Conservation (phyloP, 106 monocot species). For the Dioscorea dumetorum region DNA sequence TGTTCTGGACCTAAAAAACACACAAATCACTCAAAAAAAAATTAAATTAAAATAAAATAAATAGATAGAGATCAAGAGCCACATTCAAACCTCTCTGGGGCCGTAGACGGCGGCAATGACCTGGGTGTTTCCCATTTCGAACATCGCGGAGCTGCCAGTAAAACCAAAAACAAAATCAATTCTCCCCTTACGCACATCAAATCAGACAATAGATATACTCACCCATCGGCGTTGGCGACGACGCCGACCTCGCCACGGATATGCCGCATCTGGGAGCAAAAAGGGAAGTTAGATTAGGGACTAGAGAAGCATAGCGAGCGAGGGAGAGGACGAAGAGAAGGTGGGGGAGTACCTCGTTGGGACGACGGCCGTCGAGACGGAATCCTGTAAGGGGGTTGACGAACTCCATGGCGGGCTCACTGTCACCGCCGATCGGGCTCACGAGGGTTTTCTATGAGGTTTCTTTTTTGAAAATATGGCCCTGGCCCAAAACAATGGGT, state of each 20-base stretch:
- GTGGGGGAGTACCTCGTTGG: constrained; percentile 48
- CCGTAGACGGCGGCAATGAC: constrained; percentile 96
- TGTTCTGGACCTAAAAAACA: constrained; percentile 68
- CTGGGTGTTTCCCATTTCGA: constrained; percentile 98
- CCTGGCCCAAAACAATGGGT: too few relatives aligned
- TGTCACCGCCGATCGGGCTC: constrained; percentile 1
- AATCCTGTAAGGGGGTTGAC: constrained; percentile 70
- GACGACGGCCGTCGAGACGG: constrained; percentile 80
- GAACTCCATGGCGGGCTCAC: constrained; percentile 51
- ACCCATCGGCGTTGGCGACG: constrained; percentile 79
- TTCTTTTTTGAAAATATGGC: too few relatives aligned
- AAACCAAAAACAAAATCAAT: background rate
- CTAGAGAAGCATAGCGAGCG: background rate
- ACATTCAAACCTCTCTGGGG: constrained; percentile 57
- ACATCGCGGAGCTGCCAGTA: constrained; percentile 66
- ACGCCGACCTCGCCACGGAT: constrained; percentile 75
- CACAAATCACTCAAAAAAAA: background rate
- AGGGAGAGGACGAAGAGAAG: background rate
- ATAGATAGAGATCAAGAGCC: background rate
- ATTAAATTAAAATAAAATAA: background rate
- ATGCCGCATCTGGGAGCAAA: constrained; percentile 72
- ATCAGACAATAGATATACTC: constrained; percentile 6
- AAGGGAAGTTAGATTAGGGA: constrained; percentile 4
- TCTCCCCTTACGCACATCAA: background rate
- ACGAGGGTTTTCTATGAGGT: too few relatives aligned